phyloP scores from a whole-genome alignment of 176 grass and related monocot species.

The Zizania latifolia region DNA sequence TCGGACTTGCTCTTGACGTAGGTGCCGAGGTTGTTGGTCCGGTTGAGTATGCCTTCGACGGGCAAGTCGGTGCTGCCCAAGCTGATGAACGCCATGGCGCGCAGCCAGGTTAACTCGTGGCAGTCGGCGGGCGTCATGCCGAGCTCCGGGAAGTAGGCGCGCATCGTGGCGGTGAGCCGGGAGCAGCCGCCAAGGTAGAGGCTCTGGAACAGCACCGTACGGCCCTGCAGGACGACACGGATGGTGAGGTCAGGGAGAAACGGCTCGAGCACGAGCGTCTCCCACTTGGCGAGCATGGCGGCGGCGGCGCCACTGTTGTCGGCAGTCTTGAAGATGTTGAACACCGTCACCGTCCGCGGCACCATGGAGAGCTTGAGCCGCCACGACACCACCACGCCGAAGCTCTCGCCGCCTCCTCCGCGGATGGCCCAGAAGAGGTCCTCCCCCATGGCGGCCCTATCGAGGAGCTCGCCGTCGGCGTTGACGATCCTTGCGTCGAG shows the following conservation, averaged over 20 bases:
- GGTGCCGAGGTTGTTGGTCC: background rate
- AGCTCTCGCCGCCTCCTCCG: conserved; percentile 41
- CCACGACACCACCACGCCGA: conserved; percentile 39
- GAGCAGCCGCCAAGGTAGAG: conserved; percentile 25
- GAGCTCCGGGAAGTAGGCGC: conserved; percentile 38
- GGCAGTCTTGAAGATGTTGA: background rate
- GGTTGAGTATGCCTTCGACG: background rate
- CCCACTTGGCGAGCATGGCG: conserved; percentile 25
- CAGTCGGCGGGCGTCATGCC: conserved; percentile 20
- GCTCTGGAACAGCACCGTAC: background rate
- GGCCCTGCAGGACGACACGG: conserved; percentile 8
- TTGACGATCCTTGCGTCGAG: conserved; percentile 33
- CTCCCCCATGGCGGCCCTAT: conserved; percentile 39
- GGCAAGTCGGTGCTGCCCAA: background rate
- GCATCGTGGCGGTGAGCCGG: background rate
- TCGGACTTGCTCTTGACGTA: conserved; percentile 39
- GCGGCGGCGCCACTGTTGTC: conserved; percentile 27
- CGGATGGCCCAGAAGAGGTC: conserved; percentile 46
- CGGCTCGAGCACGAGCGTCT: background rate
- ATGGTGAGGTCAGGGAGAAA: conserved; percentile 18
- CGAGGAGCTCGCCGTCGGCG: conserved; percentile 26
- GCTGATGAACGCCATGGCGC: conserved; percentile 15
- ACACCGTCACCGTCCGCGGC: background rate
- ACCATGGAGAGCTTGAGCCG: conserved; percentile 21
- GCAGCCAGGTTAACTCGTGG: conserved; percentile 42